phyloP scores from a whole-genome alignment of 2,329 filamentous ascomycete genomes.

The Penicillium psychrosexuale region DNA sequence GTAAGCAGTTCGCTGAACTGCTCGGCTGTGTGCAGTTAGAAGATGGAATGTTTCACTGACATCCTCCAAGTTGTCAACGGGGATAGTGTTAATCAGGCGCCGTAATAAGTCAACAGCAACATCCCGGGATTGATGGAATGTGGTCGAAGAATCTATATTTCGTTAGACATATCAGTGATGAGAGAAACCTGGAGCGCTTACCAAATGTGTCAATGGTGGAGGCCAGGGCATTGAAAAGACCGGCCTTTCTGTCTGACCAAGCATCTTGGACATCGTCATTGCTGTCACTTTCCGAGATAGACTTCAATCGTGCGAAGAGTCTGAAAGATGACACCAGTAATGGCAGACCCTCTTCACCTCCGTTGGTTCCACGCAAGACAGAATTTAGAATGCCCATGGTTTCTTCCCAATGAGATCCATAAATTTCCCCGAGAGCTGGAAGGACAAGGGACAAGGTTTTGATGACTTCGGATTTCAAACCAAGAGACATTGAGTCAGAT shows the following conservation, averaged over 20 bases:
- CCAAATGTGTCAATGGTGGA: slow-evolving; percentile 42
- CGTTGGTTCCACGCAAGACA: slow-evolving; percentile 54
- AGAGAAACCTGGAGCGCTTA: slow-evolving; percentile 21
- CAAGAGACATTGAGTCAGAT: slow-evolving; percentile 50
- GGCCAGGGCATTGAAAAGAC: slow-evolving; percentile 56
- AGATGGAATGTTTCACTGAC: slow-evolving; percentile 69
- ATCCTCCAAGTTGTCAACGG: slow-evolving; percentile 60
- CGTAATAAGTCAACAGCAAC: slow-evolving; percentile 74
- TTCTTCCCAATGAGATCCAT: slow-evolving; percentile 81
- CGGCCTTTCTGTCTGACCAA: slow-evolving; percentile 58
- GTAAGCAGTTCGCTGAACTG: slow-evolving; percentile 78
- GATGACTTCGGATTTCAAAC: slow-evolving; percentile 39
- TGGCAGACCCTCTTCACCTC: slow-evolving; percentile 54
- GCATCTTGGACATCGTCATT: slow-evolving; percentile 85
- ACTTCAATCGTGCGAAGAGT: slow-evolving; percentile 62
- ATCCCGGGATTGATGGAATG: slow-evolving; percentile 63
- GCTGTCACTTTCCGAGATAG: slow-evolving; percentile 58
- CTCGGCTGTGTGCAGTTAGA: slow-evolving; percentile 69
- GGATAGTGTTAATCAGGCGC: slow-evolving; percentile 64
- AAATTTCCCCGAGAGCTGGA: slow-evolving; percentile 73
- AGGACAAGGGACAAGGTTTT: slow-evolving; percentile 56
- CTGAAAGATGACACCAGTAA: slow-evolving; percentile 70
- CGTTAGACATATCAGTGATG: slow-evolving; percentile 11
- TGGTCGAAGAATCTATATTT: slow-evolving; percentile 46
- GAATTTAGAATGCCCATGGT: slow-evolving; percentile 57